These are phyloP conservation scores for Ilyonectria sp. DNA, from an alignment of 2,329 filamentous ascomycete species.

Conservation along the genomic window DNA sequence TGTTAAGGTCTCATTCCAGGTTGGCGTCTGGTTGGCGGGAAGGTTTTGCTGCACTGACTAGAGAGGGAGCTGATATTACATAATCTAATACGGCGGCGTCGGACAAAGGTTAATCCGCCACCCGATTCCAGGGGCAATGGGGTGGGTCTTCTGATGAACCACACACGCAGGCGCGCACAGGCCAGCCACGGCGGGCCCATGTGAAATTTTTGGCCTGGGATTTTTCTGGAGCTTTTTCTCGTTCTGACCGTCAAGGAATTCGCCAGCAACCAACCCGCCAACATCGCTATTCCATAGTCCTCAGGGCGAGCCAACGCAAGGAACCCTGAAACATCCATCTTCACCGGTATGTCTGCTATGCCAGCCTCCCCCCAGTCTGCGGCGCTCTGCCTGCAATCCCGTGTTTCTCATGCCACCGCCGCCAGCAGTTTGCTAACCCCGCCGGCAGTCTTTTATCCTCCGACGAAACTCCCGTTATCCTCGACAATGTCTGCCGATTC, in stretches of 20 bases:
- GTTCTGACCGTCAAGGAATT: conserved; percentile 33
- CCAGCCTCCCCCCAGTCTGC: neutral
- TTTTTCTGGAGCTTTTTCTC: conserved; percentile 31
- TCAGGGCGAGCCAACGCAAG: conserved; percentile 75
- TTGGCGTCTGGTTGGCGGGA: conserved; percentile 57
- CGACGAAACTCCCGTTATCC: conserved; percentile 34
- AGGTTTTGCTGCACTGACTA: conserved; percentile 58
- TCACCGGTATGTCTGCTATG: conserved; percentile 29
- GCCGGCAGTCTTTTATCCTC: conserved; percentile 29
- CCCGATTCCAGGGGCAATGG: neutral
- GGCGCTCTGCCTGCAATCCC: neutral
- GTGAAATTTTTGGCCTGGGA: conserved; percentile 44
- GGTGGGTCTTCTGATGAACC: conserved; percentile 17
- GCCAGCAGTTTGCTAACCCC: conserved; percentile 33
- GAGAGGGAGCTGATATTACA: conserved; percentile 51
- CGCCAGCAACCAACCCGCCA: conserved; percentile 31
- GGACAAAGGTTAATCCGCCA: conserved; percentile 38
- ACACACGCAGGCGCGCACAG: conserved; percentile 22
- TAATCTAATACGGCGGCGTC: conserved; percentile 44
- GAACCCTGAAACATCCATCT: conserved; percentile 63
- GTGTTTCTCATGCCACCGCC: neutral
- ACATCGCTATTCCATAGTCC: conserved; percentile 39
- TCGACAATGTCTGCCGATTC: conserved; percentile 46
- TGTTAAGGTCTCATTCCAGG: conserved; percentile 58
- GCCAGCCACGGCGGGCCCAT: conserved; percentile 38